A percentile compares a stretch with the other conserved stretches of the same genome.
These are phyloP conservation scores for Porcisia deanei DNA, from an alignment of 208 protist species.

Conservation along the genomic window DNA sequence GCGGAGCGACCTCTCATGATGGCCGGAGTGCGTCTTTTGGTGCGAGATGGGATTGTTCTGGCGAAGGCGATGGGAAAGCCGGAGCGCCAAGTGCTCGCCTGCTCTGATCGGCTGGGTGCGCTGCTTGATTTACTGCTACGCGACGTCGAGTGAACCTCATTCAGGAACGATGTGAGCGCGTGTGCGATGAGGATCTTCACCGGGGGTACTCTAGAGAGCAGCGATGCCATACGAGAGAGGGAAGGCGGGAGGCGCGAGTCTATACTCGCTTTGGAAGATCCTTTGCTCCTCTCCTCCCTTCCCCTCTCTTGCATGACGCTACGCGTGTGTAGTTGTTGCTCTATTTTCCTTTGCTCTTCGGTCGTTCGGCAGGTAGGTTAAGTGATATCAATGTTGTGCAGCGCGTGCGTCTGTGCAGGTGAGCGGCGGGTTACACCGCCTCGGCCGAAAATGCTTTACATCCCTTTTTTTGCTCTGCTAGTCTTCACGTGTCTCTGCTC, in stretches of 20 bases:
- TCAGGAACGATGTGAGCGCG: not conserved
- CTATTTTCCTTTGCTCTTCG: too few species aligned
- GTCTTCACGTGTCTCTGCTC: not conserved
- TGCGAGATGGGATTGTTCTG: constrained; percentile 36
- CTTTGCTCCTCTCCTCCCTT: not conserved
- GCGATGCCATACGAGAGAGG: not conserved
- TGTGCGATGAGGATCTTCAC: not conserved
- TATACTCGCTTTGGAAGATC: not conserved
- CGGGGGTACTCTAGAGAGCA: not conserved
- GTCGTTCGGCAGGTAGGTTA: too few species aligned
- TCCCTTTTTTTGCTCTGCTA: not conserved
- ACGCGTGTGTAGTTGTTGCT: too few species aligned
- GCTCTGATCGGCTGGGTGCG: constrained; percentile 42
- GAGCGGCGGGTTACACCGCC: not conserved
- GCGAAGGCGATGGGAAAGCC: constrained; percentile 48
- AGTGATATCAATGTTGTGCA: not conserved
- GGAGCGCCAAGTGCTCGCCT: constrained; percentile 30
- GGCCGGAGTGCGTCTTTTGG: constrained; percentile 48
- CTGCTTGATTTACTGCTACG: constrained; percentile 43
- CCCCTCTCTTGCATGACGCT: not conserved
- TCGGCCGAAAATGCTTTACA: not conserved
- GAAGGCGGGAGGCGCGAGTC: not conserved
- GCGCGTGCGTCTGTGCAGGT: not conserved
- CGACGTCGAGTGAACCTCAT: constrained; percentile 19
- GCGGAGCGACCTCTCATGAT: constrained; percentile 54